Evolutionary conservation across 495 filamentous ascomycete genomes (phyloP), one percentile per base, ranked within the genome.

Genomic region (Baudoinia panamericana): DNA sequence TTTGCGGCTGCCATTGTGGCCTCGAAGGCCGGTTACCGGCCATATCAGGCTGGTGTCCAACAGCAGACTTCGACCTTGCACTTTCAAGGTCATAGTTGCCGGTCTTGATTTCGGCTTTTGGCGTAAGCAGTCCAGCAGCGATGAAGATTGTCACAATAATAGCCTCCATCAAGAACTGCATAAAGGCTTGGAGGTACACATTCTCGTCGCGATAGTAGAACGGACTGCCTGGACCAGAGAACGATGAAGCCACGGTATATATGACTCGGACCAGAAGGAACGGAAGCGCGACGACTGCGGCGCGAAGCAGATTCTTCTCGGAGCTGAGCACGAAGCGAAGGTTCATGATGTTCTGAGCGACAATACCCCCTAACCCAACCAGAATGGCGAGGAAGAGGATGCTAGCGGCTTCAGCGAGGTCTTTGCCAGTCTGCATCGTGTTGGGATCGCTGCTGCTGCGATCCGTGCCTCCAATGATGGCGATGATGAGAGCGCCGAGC

Each of bases 91-190:
- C n/a, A n/a, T n/a, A n/a, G n/a, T n/a, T n/a, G n/a, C n/a, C n/a
- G n/a, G n/a, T n/a, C n/a, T n/a, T n/a, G n/a, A n/a, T n/a, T n/a
- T n/a, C n/a, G n/a, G n/a, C 37, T 27, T 36, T 44, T n/a, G 50
- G 50, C 5, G 40, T 45, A n/a, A 43, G n/a, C 8, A 48, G 12
- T 8, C 50, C 50, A 10, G 45, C 50, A 7, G 21, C 9, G 20
- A 52, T 30, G 35, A 28, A 52, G 13, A 48, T 26, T 20, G 18
- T 11, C n/a, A 45, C 34, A 0, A 48, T 41, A 5, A 48, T 30
- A 13, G 44, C 45, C 19, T 52, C 50, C 43, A 45, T 44, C 9
- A 39, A 9, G 28, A 48, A 48, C 35, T 52, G 44, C 49, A 52
- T 52, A 30, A 52, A 52, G 3, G 49, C 39, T 20, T 39, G 11